Evolutionary conservation across 495 filamentous ascomycete species (phyloP).

Genomic region (Rusavskia elegans): DNA sequence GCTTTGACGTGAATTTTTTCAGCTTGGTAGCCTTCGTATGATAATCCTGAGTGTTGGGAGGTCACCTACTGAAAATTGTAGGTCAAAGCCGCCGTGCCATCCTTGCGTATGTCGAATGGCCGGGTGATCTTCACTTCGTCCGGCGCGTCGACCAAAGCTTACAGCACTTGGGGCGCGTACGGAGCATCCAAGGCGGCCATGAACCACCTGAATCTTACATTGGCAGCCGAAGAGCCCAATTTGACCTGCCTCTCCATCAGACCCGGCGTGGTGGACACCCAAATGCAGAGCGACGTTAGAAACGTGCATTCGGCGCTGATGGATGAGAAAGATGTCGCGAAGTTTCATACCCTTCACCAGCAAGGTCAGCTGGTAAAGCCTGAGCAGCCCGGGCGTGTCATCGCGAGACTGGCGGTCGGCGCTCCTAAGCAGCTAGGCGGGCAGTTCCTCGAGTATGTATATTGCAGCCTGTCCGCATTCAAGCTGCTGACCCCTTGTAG

Average conservation of each 20-base stretch:
- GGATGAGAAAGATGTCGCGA: slow-evolving; percentile 46
- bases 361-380: slow-evolving; percentile 58
- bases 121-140: slow-evolving; percentile 61
- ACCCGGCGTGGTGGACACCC: slow-evolving; percentile 80
- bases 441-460: slow-evolving; percentile 51
- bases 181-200: slow-evolving; percentile 78
- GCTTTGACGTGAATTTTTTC: slow-evolving; percentile 74
- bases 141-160: slow-evolving; percentile 52
- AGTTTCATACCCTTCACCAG: slow-evolving; percentile 51
- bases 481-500: slow-evolving; percentile 32
- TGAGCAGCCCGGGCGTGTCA: slow-evolving; percentile 73
- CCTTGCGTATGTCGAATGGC: slow-evolving; percentile 52
- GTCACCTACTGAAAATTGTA: slow-evolving; percentile 19
- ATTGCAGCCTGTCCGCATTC: background rate
- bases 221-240: slow-evolving; percentile 66
- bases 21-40: slow-evolving; percentile 62
- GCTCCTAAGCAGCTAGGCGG: slow-evolving; percentile 55
- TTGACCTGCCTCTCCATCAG: slow-evolving; percentile 56
- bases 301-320: slow-evolving; percentile 50
- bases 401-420: slow-evolving; percentile 55
- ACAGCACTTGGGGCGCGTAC: slow-evolving; percentile 65
- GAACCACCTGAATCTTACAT: slow-evolving; percentile 59
- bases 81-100: slow-evolving; percentile 59
- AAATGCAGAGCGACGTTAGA: slow-evolving; percentile 77
- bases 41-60: background rate